Evolutionary conservation across 768 basidiomycete genomes (phyloP).

Genomic region (Saitozyma sp.): DNA sequence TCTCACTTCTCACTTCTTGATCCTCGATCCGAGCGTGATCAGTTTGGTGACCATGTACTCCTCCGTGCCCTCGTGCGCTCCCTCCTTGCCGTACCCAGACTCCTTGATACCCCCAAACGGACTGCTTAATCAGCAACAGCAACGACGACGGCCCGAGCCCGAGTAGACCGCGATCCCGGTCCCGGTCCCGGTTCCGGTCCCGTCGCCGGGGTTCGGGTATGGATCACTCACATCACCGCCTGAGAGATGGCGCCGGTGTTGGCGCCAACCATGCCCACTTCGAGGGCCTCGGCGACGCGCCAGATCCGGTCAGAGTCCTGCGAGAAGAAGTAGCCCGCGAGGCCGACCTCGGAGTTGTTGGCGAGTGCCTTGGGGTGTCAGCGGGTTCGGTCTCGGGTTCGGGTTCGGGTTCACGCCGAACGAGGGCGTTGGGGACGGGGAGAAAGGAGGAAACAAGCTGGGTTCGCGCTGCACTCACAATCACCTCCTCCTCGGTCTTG

Average conservation of each 20-base stretch:
- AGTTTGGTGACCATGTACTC: conserved; percentile 60
- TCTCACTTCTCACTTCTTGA: no score
- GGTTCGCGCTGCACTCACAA: conserved; percentile 49
- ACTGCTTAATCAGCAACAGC: conserved; percentile 11
- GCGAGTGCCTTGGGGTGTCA: conserved; percentile 57
- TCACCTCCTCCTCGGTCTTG: conserved; percentile 89
- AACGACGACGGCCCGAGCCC: neutral
- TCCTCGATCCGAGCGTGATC: conserved; percentile 24
- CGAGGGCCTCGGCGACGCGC: conserved; percentile 90
- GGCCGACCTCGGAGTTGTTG: conserved; percentile 76
- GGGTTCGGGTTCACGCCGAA: conserved; percentile 33
- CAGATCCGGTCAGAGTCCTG: conserved; percentile 83
- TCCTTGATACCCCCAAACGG: conserved; percentile 57
- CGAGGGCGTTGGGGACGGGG: neutral
- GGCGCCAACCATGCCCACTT: conserved; percentile 76
- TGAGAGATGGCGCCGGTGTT: conserved; percentile 50
- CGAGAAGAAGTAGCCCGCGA: conserved; percentile 93
- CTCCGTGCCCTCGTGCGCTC: conserved; percentile 76
- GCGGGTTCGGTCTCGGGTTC: no score
- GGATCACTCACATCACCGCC: conserved; percentile 40
- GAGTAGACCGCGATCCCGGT: no score
- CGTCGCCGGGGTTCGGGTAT: neutral
- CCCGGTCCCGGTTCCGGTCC: no score
- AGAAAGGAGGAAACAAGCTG: neutral
- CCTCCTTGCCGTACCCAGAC: conserved; percentile 84